phyloP scores from a whole-genome alignment of 2,329 filamentous ascomycete genomes.

The Xylariales sp. region DNA sequence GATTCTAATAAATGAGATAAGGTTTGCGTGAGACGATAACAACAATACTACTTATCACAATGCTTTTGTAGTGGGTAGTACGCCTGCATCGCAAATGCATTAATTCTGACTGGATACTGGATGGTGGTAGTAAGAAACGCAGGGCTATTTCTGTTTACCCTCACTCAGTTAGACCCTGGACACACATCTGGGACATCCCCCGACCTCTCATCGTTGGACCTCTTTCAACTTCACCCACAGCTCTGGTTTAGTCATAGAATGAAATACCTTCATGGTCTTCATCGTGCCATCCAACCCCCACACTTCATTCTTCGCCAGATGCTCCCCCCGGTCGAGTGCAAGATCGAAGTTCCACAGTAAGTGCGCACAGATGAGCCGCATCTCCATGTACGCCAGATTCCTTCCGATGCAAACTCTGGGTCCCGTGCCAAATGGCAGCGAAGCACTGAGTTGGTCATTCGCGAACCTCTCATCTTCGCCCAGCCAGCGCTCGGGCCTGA shows the following conservation, averaged over 20 bases:
- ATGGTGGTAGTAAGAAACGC: too few species aligned
- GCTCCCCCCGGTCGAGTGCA: slow-evolving; percentile 13
- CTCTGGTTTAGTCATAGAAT: slow-evolving; percentile 15
- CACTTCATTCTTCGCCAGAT: slow-evolving; percentile 8
- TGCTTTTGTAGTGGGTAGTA: too few species aligned
- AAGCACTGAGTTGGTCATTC: slow-evolving; percentile 3
- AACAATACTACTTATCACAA: too few species aligned
- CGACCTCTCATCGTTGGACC: not conserved
- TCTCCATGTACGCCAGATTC: slow-evolving; percentile 27
- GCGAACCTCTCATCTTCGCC: slow-evolving; percentile 1
- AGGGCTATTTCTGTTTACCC: too few species aligned
- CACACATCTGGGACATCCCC: too few species aligned
- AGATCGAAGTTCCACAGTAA: slow-evolving; percentile 31
- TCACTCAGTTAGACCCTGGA: too few species aligned
- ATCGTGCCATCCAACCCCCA: slow-evolving; percentile 14
- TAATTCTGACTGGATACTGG: too few species aligned
- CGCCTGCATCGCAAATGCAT: too few species aligned
- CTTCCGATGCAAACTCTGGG: slow-evolving; percentile 12
- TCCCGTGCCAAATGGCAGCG: slow-evolving; percentile 11
- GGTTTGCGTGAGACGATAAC: too few species aligned
- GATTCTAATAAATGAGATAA: too few species aligned
- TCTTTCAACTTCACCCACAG: slow-evolving; percentile 12
- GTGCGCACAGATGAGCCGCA: slow-evolving; percentile 29
- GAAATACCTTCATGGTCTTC: slow-evolving; percentile 15
- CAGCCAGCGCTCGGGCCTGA: slow-evolving; percentile 13